Evolutionary conservation across 371 early-diverging fungal species (phyloP), one percentile per base, ranked within the genome.

Genomic region (Batkoa obscura): DNA sequence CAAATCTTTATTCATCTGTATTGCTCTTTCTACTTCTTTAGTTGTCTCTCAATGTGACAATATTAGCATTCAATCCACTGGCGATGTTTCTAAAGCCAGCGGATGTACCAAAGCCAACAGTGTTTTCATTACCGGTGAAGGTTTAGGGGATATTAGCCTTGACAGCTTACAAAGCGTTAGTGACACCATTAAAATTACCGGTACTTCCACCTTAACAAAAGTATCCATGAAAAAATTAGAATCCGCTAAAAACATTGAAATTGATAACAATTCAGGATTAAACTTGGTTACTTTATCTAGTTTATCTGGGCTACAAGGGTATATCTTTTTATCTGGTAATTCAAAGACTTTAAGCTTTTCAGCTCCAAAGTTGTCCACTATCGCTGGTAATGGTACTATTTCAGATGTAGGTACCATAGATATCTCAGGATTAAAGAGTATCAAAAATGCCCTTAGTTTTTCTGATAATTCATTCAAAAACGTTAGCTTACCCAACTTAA

Each of bases 401-500:
- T n/a, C 55, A 8, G 43, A 55, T 23, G 17, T n/a, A 23, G 43
- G 43, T 15, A 9, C 30, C 43, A 34, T 55, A 10, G 39, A 41
- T 12, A 12, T 55, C 15, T 32, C 31, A 2, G 13, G 30, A 6
- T 33, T 55, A 6, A 38, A n/a, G 6, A 43, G 31, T 30, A 34
- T 45, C 10, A 45, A 31, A 6, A 38, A 55, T 32, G 10, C n/a
- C 1, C 34, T 72, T 8, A 62, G 64, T 0, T 66, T 72, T 47
- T 57, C 64, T 23, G 58, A 65, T 39, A 72, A 70, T 34, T 52
- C 60, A 10, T 68, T 68, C 46, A 38, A 46, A 0, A 48, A 61
- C 8, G 43, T 72, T 1, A 48, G 48, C 8, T 43, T 72, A 10
- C 58, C 66, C 5, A 66, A 64, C 10, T 38, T 68, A 8, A 45